These are phyloP conservation scores for Oryza longistaminata DNA, from an alignment of 176 grass and related monocot genomes.

Conservation along the genomic window DNA sequence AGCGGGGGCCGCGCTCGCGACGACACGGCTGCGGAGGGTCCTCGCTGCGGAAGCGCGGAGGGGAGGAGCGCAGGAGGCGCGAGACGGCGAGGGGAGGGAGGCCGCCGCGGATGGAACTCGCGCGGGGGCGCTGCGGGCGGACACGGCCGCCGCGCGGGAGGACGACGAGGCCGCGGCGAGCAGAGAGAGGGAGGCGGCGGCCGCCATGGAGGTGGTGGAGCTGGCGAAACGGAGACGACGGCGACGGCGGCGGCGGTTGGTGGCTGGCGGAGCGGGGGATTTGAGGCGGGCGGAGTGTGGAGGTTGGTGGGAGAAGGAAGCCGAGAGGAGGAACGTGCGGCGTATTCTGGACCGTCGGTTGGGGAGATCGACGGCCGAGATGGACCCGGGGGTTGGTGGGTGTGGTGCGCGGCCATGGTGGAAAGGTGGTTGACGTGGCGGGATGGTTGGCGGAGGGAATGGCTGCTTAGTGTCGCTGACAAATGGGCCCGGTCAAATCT, in stretches of 20 bases:
- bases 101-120: conserved; percentile 9
- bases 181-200: conserved; percentile 28
- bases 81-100: conserved; percentile 36
- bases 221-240: not conserved
- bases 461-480: conserved; percentile 7
- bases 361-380: not conserved
- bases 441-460: conserved; percentile 24
- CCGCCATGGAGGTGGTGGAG: conserved; percentile 33
- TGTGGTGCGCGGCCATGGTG: not conserved
- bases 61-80: not conserved
- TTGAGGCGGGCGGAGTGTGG: conserved; percentile 43
- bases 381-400: conserved; percentile 25
- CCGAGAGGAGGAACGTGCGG: not conserved
- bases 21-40: conserved; percentile 31
- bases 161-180: conserved; percentile 19
- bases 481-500: conserved; percentile 5
- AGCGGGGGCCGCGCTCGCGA: conserved; percentile 48
- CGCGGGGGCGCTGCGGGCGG: conserved; percentile 5
- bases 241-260: not conserved
- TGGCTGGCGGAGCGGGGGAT: not conserved
- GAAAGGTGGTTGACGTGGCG: conserved; percentile 6
- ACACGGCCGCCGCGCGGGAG: conserved; percentile 28
- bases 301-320: conserved; percentile 41
- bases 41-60: conserved; percentile 20
- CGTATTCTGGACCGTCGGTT: conserved; percentile 8